These are phyloP conservation scores for Stevia rebaudiana DNA, from an alignment of 140 eudicot species.

Conservation along the genomic window DNA sequence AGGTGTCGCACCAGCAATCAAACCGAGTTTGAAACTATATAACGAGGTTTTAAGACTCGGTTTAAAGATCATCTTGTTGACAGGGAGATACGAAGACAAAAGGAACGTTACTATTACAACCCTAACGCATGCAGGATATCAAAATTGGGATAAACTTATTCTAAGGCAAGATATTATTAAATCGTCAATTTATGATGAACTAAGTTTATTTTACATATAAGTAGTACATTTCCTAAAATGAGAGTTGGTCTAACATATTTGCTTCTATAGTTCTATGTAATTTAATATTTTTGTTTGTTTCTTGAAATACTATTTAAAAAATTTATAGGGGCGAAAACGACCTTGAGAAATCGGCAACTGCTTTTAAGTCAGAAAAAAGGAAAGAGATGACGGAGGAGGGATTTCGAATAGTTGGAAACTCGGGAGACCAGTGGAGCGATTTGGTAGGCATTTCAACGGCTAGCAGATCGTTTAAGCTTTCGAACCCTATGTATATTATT, in stretches of 20 bases:
- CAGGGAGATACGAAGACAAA: slow-evolving; percentile 72
- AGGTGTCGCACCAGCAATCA: slow-evolving; percentile 66
- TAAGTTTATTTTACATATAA: too few species aligned
- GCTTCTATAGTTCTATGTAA: too few species aligned
- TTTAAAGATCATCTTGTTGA: slow-evolving; percentile 67
- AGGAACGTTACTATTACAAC: slow-evolving; percentile 54
- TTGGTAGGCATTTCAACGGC: slow-evolving; percentile 53
- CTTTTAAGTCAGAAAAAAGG: slow-evolving; percentile 78
- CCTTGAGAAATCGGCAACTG: slow-evolving; percentile 52
- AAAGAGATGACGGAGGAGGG: slow-evolving; percentile 67
- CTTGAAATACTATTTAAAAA: neutral
- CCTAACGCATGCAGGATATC: slow-evolving; percentile 53
- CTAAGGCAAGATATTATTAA: slow-evolving; percentile 39
- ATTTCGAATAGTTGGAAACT: slow-evolving; percentile 63
- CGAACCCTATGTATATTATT: slow-evolving; percentile 91
- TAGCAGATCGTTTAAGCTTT: slow-evolving; percentile 78
- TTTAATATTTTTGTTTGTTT: neutral
- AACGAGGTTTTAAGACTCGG: slow-evolving; percentile 62
- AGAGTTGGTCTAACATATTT: too few species aligned
- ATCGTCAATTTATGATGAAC: too few species aligned
- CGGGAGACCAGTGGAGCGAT: slow-evolving; percentile 99
- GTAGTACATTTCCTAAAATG: too few species aligned
- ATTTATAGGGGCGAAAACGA: slow-evolving; percentile 52
- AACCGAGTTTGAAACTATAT: slow-evolving; percentile 74
- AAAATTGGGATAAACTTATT: slow-evolving; percentile 74